A percentile compares a stretch with the other conserved stretches of the same genome.
Evolutionary conservation across 2,329 filamentous ascomycete species (phyloP).

Genomic region (Ramichloridium luteum): DNA sequence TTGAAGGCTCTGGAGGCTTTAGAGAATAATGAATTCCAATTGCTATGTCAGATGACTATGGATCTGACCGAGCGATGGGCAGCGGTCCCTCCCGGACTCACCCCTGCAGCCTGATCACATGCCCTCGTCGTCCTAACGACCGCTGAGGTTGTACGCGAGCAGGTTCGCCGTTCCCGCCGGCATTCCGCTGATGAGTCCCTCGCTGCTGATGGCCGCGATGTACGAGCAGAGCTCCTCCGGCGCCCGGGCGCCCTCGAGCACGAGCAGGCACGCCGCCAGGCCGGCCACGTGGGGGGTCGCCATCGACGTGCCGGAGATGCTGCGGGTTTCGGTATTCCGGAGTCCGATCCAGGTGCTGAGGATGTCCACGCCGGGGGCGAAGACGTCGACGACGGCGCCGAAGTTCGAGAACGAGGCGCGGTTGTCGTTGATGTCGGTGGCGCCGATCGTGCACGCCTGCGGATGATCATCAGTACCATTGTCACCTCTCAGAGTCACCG

Average conservation of each 20-base stretch:
- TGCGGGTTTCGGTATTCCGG: constrained; percentile 34
- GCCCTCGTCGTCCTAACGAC: too few relatives aligned
- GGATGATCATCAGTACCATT: too few relatives aligned
- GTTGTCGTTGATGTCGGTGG: constrained; percentile 20
- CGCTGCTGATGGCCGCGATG: constrained; percentile 29
- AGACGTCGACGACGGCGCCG: constrained; percentile 28
- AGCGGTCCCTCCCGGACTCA: too few relatives aligned
- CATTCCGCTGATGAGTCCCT: too few relatives aligned
- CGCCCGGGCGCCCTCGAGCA: constrained; percentile 9
- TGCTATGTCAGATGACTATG: too few relatives aligned
- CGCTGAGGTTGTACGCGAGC: constrained; percentile 43
- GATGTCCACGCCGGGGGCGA: constrained; percentile 40
- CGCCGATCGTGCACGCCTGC: constrained; percentile 26
- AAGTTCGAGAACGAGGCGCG: constrained; percentile 31
- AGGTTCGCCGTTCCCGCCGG: constrained; percentile 39
- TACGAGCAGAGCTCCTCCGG: constrained; percentile 11
- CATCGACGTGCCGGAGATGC: constrained; percentile 39
- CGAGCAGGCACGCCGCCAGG: constrained; percentile 17
- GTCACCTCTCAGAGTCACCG: too few relatives aligned
- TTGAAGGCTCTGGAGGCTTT: too few relatives aligned
- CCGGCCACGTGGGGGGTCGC: constrained; percentile 18
- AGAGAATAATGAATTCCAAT: too few relatives aligned
- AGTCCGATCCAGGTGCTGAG: constrained; percentile 37
- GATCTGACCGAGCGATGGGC: too few relatives aligned
- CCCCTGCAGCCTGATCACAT: too few relatives aligned